A percentile compares a stretch with the other conserved stretches of the same genome.
Conservation (phyloP, 1,284 basidiomycete genomes). For the Sporisorium graminicola region DNA sequence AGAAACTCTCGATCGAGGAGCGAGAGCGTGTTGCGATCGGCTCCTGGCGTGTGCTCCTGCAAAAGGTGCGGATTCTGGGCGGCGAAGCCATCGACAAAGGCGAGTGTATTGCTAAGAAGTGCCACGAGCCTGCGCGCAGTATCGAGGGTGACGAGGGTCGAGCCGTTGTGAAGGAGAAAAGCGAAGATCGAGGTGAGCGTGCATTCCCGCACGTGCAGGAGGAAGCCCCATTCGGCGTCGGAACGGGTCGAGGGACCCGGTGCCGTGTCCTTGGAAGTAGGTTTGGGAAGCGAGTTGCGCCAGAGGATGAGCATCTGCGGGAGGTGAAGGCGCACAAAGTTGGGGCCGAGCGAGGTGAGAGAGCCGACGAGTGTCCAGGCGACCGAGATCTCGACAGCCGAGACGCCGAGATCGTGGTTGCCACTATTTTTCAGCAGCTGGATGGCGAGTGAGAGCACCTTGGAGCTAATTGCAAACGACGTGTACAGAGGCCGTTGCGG, state of each 20-base stretch:
- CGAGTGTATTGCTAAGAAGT: conserved; percentile 87
- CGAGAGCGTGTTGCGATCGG: conserved; percentile 72
- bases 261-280: conserved; percentile 82
- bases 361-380: conserved; percentile 94
- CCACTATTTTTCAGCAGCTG: conserved; percentile 89
- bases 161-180: conserved; percentile 80
- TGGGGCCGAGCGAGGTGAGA: conserved; percentile 90
- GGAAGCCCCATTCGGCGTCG: conserved; percentile 85
- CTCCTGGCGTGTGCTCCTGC: conserved; percentile 54
- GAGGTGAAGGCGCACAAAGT: conserved; percentile 91
- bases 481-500: conserved; percentile 90
- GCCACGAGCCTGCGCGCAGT: conserved; percentile 88
- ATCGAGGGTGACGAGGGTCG: conserved; percentile 86
- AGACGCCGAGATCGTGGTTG: conserved; percentile 87
- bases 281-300: conserved; percentile 96
- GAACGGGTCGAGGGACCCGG: conserved; percentile 75
- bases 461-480: conserved; percentile 90
- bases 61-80: conserved; percentile 68
- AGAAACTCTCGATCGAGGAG: conserved; percentile 85
- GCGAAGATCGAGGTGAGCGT: conserved; percentile 88
- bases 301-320: conserved; percentile 93
- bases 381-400: conserved; percentile 87
- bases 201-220: conserved; percentile 90
- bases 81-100: conserved; percentile 80
- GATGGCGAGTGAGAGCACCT: conserved; percentile 90